A percentile compares a stretch with the other conserved stretches of the same genome.
Evolutionary conservation across 2,329 filamentous ascomycete species (phyloP).

Genomic region (Claviceps sorghi): DNA sequence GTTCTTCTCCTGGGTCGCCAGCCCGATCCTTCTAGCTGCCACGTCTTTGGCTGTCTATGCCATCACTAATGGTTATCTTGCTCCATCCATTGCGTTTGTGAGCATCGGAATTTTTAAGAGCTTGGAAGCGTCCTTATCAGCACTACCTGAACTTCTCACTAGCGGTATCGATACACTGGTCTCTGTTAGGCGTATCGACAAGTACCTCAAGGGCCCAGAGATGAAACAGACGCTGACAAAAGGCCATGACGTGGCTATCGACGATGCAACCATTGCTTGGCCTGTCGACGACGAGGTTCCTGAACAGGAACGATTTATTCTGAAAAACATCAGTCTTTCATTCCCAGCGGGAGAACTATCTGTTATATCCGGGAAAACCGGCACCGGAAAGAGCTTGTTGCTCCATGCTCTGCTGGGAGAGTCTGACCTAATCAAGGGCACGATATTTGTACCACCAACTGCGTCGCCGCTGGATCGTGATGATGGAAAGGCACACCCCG

Average conservation of each 20-base stretch:
- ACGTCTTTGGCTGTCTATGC: constrained; percentile 58
- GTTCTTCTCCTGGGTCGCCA: constrained; percentile 56
- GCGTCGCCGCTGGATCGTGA: constrained; percentile 38
- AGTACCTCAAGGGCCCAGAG: constrained; percentile 55
- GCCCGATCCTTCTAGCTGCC: constrained; percentile 59
- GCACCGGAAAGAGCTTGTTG: constrained; percentile 63
- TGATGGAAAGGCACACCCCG: constrained; percentile 45
- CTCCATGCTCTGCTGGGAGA: constrained; percentile 63
- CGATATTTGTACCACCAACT: constrained; percentile 38
- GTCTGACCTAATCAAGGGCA: constrained; percentile 51
- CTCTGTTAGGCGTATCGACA: constrained; percentile 57
- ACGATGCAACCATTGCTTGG: constrained; percentile 59
- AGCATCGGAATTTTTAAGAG: constrained; percentile 59
- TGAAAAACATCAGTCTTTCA: constrained; percentile 48
- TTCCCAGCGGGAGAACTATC: constrained; percentile 58
- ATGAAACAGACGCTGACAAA: constrained; percentile 38
- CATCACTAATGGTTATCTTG: constrained; percentile 43
- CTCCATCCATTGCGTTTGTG: constrained; percentile 65
- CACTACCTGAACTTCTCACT: constrained; percentile 60
- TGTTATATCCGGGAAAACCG: constrained; percentile 63
- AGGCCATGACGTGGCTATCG: constrained; percentile 47
- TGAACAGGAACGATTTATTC: constrained; percentile 45
- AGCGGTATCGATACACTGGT: constrained; percentile 57
- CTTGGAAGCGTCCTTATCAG: constrained; percentile 56
- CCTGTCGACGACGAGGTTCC: constrained; percentile 47